A percentile compares a stretch with the other conserved stretches of the same genome.
phyloP scores from a whole-genome alignment of 257 asterid genomes.

The Capsicum chinense region DNA sequence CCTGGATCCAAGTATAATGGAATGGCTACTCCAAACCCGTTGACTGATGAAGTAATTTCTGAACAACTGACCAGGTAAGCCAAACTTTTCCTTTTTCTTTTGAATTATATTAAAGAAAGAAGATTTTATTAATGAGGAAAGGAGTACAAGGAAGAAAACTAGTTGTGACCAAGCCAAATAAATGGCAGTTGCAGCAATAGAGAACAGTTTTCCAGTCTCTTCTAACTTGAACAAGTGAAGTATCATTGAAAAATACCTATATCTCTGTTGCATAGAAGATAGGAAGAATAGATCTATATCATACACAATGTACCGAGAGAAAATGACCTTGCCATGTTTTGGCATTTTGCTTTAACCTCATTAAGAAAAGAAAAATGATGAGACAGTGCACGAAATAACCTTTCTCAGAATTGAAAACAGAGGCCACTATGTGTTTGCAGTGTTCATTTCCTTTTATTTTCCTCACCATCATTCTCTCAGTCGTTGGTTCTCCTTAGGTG shows the following conservation, averaged over 20 bases:
- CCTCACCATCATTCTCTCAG: background rate
- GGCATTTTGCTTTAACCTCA: background rate
- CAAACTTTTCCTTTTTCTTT: constrained; percentile 16
- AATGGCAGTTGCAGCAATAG: background rate
- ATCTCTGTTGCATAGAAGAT: background rate
- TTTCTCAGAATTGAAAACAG: background rate
- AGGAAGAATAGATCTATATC: background rate
- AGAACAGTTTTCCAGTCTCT: background rate
- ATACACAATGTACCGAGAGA: background rate
- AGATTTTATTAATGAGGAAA: background rate
- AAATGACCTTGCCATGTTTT: background rate
- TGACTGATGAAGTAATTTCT: constrained; percentile 86
- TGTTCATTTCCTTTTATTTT: background rate
- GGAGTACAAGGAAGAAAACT: constrained; percentile 14
- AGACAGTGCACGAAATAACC: background rate
- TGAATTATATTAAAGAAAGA: background rate
- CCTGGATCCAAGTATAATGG: constrained; percentile 38
- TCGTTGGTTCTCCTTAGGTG: background rate
- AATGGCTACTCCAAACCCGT: constrained; percentile 50
- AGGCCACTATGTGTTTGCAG: background rate
- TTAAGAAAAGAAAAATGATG: background rate
- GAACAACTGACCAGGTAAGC: constrained; percentile 92
- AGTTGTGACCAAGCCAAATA: constrained; percentile 23
- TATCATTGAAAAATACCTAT: background rate
- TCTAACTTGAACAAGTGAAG: background rate